Evolutionary conservation across 257 asterid genomes (phyloP), one percentile per base, ranked within the genome.

Genomic region (Mitragyna speciosa): DNA sequence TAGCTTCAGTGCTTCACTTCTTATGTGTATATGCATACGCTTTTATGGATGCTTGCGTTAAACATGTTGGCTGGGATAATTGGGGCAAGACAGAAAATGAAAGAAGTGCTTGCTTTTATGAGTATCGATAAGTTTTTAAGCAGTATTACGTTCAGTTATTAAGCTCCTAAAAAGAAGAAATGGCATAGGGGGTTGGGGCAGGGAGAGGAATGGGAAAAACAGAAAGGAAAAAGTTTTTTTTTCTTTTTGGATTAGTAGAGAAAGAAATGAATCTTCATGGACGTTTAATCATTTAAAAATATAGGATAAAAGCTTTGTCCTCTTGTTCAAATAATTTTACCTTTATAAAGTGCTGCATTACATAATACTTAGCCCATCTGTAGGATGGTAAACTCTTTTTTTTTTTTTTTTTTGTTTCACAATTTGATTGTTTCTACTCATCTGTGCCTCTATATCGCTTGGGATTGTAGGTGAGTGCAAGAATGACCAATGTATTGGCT

Each of bases 1-100:
- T n/a, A n/a, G n/a, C n/a, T n/a, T n/a, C n/a, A n/a, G n/a, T n/a
- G n/a, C n/a, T n/a, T n/a, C n/a, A n/a, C n/a, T n/a, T n/a, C n/a
- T n/a, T n/a, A n/a, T n/a, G n/a, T 71, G 94, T 96, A 26, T 96
- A 80, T 28, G 98, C 96, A 0, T 82, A 92, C 88, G 87, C 96
- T 1, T 89, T 78, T 77, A 91, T 96, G 89, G 98, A 94, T 82
- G 89, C 79, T 70, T 96, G 98, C 76, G 80, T 96, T 78, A 92
- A 83, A 82, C 92, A 84, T n/a, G 86, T 19, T 45, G 98, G 99
- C 12, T 96, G 99, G 99, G 31, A 96, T 61, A 96, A 96, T 82
- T 96, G 99, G 99, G 94, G 97, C 63, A 96, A 94, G 85, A 6
- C 84, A 1, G 98, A 96, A 81, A 96, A 96, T 69, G 99, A 96